Percentiles rank a stretch among this genome's conserved stretches.
phyloP scores from a whole-genome alignment of 2,329 filamentous ascomycete genomes.

The Microcyclosporella mali region DNA sequence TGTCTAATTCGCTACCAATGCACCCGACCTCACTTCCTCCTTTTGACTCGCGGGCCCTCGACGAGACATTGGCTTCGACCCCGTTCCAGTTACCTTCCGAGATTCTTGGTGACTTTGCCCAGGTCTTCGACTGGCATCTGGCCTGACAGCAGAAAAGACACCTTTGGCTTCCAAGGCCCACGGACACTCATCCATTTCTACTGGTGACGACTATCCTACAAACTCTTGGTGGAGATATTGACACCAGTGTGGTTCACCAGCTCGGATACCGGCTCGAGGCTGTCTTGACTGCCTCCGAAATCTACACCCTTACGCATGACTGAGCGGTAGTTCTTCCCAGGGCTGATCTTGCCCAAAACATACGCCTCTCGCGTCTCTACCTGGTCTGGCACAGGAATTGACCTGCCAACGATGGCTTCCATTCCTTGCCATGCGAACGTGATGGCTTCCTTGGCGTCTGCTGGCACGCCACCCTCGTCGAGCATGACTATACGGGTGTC shows the following conservation, averaged over 20 bases:
- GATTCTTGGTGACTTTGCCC: slow-evolving; percentile 7
- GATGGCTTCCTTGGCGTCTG: slow-evolving; percentile 54
- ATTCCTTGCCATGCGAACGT: slow-evolving; percentile 57
- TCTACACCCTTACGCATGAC: slow-evolving; percentile 48
- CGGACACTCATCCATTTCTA: not conserved
- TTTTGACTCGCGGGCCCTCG: slow-evolving; percentile 1
- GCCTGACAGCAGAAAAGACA: not conserved
- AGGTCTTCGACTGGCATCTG: slow-evolving; percentile 9
- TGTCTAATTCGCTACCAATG: no score
- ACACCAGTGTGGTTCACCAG: no score
- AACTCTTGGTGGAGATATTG: no score
- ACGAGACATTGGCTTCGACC: slow-evolving; percentile 7
- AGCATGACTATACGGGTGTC: slow-evolving; percentile 48
- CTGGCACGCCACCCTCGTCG: slow-evolving; percentile 53
- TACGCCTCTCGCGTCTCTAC: slow-evolving; percentile 49
- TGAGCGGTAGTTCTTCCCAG: slow-evolving; percentile 50
- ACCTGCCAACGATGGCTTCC: slow-evolving; percentile 52
- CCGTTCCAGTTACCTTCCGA: slow-evolving; percentile 12
- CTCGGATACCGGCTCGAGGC: slow-evolving; percentile 45
- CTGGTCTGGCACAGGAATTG: slow-evolving; percentile 49
- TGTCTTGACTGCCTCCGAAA: slow-evolving; percentile 42
- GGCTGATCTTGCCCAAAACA: slow-evolving; percentile 51
- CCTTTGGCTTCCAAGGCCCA: not conserved
- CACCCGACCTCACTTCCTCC: not conserved
- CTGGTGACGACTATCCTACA: not conserved